Evolutionary conservation across 805 yeast genomes (phyloP).

Genomic region (Yarrowia sp.): DNA sequence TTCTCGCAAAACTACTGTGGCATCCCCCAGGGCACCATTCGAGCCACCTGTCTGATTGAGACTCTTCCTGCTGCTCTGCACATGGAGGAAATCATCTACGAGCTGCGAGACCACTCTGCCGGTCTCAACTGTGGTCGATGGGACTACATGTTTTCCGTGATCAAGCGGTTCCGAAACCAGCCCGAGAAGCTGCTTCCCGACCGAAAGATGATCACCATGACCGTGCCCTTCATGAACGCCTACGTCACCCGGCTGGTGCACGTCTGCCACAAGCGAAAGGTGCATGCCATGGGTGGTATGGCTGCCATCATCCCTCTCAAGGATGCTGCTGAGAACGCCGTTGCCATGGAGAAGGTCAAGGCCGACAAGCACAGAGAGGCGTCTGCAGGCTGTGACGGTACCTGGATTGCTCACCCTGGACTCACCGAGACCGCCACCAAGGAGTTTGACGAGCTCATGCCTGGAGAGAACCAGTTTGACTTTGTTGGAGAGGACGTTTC

Average conservation of each 20-base stretch:
- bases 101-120: constrained; percentile 69
- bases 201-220: constrained; percentile 70
- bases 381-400: constrained; percentile 70
- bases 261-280: constrained; percentile 72
- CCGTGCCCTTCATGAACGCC: constrained; percentile 72
- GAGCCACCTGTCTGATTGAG: constrained; percentile 73
- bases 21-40: constrained; percentile 67
- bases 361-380: constrained; percentile 72
- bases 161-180: constrained; percentile 67
- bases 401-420: constrained; percentile 80
- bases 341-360: constrained; percentile 68
- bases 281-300: constrained; percentile 80
- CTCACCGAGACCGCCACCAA: constrained; percentile 66
- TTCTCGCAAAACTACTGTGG: constrained; percentile 65
- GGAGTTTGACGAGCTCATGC: constrained; percentile 73
- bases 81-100: constrained; percentile 77
- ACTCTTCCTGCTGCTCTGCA: constrained; percentile 75
- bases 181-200: constrained; percentile 69
- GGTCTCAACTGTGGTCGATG: constrained; percentile 78
- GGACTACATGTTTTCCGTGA: constrained; percentile 75
- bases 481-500: constrained; percentile 57
- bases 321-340: constrained; percentile 61
- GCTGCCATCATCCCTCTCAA: constrained; percentile 77
- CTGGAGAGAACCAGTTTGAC: constrained; percentile 70
- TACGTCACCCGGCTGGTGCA: constrained; percentile 68